These are phyloP conservation scores for Blastobotrys malaysiensis DNA, from an alignment of 1,139 yeast species.

Conservation along the genomic window DNA sequence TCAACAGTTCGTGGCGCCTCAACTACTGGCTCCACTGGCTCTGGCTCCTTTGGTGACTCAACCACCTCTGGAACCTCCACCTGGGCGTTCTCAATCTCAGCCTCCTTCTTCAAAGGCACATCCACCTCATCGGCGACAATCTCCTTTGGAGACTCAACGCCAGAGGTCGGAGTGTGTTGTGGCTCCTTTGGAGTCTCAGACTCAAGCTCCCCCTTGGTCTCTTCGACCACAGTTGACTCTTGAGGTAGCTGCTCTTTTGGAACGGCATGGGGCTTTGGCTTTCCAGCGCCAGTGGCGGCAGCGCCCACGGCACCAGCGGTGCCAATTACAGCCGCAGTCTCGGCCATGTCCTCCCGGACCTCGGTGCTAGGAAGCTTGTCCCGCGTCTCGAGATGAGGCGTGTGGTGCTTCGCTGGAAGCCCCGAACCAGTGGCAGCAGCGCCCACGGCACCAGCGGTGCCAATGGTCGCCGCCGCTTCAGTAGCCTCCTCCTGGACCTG, in stretches of 20 bases:
- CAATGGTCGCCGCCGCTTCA: conserved; percentile 8
- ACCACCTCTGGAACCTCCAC: conserved; percentile 5
- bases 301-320: conserved; percentile 8
- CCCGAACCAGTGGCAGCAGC: conserved; percentile 2
- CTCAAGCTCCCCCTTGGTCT: neutral
- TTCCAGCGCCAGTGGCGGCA: conserved; percentile 2
- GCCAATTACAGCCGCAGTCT: conserved; percentile 7
- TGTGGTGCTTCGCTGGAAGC: neutral
- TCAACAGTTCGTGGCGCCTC: conserved; percentile 3
- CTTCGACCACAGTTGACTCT: neutral
- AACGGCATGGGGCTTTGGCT: neutral
- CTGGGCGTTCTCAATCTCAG: conserved; percentile 2
- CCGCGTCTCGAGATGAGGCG: neutral
- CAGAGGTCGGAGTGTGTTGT: neutral
- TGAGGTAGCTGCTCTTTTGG: neutral
- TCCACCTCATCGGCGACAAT: neutral
- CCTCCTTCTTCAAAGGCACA: neutral
- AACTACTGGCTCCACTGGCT: conserved; percentile 2
- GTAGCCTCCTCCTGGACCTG: conserved; percentile 3
- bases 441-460: conserved; percentile 8
- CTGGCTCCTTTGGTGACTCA: conserved; percentile 6
- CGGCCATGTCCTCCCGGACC: conserved; percentile 2
- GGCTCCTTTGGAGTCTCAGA: conserved; percentile 4
- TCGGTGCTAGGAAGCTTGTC: neutral
- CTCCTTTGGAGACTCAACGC: neutral